A percentile compares a stretch with the other conserved stretches of the same genome.
These are phyloP conservation scores for Phytopythium kandeliae DNA, from an alignment of 352 stramenopile genomes.

Conservation along the genomic window DNA sequence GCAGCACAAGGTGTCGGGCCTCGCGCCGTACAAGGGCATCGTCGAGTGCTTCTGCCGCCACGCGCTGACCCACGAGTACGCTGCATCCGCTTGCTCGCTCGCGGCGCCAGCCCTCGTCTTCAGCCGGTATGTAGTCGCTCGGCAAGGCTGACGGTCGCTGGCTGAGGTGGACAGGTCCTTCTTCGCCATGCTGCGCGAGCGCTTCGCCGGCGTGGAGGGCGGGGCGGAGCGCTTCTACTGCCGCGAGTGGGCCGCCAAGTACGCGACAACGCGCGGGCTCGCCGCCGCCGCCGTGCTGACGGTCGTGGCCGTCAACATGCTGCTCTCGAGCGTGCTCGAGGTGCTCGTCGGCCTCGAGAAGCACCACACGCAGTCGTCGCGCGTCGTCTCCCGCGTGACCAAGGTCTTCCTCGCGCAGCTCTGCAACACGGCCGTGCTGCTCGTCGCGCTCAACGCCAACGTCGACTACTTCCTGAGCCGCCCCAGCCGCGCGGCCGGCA, in stretches of 20 bases:
- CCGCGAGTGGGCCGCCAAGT: conserved; percentile 62
- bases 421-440: conserved; percentile 73
- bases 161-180: conserved; percentile 33
- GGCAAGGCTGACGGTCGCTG: too few relatives aligned
- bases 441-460: conserved; percentile 81
- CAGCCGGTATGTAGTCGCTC: too few relatives aligned
- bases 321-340: conserved; percentile 61
- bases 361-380: conserved; percentile 69
- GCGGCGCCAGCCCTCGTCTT: not conserved
- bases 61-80: conserved; percentile 36
- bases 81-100: not conserved
- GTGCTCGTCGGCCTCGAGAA: conserved; percentile 70
- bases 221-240: conserved; percentile 38
- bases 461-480: conserved; percentile 48
- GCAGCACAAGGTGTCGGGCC: conserved; percentile 32
- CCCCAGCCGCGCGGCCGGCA: not conserved
- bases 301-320: conserved; percentile 63
- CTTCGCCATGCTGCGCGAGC: conserved; percentile 48
- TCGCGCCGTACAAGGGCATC: conserved; percentile 65
- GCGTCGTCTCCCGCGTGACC: conserved; percentile 63
- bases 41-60: conserved; percentile 81
- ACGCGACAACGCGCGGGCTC: conserved; percentile 60
- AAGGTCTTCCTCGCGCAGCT: conserved; percentile 82
- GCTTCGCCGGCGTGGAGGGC: conserved; percentile 34
- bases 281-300: conserved; percentile 60